Evolutionary conservation across 1,284 basidiomycete species (phyloP).

Genomic region (Leccinum huronense): DNA sequence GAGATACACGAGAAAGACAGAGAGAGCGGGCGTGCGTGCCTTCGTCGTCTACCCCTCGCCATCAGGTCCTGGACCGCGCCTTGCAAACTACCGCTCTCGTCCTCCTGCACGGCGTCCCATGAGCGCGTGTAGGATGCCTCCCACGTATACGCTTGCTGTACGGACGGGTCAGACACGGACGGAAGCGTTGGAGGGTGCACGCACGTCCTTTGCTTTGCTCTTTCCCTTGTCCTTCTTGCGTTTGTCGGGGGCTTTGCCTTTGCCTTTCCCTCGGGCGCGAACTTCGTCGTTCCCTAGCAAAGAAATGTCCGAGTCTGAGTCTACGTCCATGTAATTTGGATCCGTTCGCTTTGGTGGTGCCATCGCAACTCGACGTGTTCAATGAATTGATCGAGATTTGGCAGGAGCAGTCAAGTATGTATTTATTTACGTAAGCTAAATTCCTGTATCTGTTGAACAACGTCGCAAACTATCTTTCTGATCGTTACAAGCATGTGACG

Average conservation of each 20-base stretch:
- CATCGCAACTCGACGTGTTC: constrained; percentile 14
- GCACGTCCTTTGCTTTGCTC: constrained; percentile 52
- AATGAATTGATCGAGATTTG: no score
- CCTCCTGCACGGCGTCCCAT: constrained; percentile 97
- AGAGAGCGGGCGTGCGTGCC: constrained; percentile 47
- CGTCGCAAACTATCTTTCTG: no score
- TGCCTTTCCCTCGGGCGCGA: constrained; percentile 45
- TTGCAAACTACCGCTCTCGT: constrained; percentile 89
- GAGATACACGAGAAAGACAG: constrained; percentile 4
- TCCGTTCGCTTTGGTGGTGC: constrained; percentile 27
- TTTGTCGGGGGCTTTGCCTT: constrained; percentile 41
- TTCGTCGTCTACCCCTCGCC: constrained; percentile 79
- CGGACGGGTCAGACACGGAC: constrained; percentile 8
- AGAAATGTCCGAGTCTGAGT: constrained; percentile 43
- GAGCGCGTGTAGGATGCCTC: constrained; percentile 92
- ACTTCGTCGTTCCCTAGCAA: constrained; percentile 34
- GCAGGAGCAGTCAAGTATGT: no score
- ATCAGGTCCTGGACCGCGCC: constrained; percentile 87
- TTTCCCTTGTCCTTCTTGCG: constrained; percentile 44
- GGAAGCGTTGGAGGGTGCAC: not conserved
- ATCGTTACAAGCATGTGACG: no score
- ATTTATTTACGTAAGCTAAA: no score
- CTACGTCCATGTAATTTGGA: constrained; percentile 39
- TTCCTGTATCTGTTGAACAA: no score
- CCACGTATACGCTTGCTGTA: constrained; percentile 86